phyloP scores from a whole-genome alignment of 306 rosid genomes.

The Dalbergia oliveri region DNA sequence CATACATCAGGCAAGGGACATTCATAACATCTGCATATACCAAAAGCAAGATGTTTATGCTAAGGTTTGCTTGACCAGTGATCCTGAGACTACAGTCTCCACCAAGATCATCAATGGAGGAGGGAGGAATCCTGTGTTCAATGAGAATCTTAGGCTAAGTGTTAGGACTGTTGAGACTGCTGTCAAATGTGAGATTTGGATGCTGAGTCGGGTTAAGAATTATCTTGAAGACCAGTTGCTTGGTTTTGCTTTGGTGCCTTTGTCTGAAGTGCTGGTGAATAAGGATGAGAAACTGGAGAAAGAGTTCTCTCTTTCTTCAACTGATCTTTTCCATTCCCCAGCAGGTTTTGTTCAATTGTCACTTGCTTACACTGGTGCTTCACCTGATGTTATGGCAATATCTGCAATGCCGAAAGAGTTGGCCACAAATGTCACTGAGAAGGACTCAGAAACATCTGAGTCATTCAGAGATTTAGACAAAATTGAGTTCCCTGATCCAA shows the following conservation, averaged over 20 bases:
- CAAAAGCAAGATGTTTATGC: slow-evolving; percentile 99
- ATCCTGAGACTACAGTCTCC: slow-evolving; percentile 71
- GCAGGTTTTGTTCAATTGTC: slow-evolving; percentile 88
- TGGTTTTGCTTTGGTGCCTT: slow-evolving; percentile 91
- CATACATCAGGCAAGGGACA: slow-evolving; percentile 89
- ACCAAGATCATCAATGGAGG: slow-evolving; percentile 95
- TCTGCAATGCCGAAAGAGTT: slow-evolving; percentile 43
- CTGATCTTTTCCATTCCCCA: slow-evolving; percentile 91
- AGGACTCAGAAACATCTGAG: slow-evolving; percentile 60
- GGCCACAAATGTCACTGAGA: slow-evolving; percentile 42
- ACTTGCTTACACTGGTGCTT: slow-evolving; percentile 68
- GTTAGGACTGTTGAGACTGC: slow-evolving; percentile 68
- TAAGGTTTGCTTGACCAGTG: slow-evolving; percentile 70
- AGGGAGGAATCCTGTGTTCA: slow-evolving; percentile 90
- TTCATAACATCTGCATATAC: slow-evolving; percentile 95
- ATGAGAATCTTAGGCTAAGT: slow-evolving; percentile 70
- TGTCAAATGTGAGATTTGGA: slow-evolving; percentile 95
- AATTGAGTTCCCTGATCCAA: slow-evolving; percentile 89
- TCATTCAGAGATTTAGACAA: slow-evolving; percentile 72
- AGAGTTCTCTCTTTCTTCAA: slow-evolving; percentile 93
- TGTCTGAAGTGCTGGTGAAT: slow-evolving; percentile 68
- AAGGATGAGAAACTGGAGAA: slow-evolving; percentile 77
- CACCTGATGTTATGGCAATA: slow-evolving; percentile 75
- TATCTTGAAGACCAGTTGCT: slow-evolving; percentile 98
- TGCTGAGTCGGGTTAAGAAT: slow-evolving; percentile 94